A percentile compares a stretch with the other conserved stretches of the same genome.
These are phyloP conservation scores for Neopestalotiopsis sp. DNA, from an alignment of 2,329 filamentous ascomycete genomes.

Conservation along the genomic window DNA sequence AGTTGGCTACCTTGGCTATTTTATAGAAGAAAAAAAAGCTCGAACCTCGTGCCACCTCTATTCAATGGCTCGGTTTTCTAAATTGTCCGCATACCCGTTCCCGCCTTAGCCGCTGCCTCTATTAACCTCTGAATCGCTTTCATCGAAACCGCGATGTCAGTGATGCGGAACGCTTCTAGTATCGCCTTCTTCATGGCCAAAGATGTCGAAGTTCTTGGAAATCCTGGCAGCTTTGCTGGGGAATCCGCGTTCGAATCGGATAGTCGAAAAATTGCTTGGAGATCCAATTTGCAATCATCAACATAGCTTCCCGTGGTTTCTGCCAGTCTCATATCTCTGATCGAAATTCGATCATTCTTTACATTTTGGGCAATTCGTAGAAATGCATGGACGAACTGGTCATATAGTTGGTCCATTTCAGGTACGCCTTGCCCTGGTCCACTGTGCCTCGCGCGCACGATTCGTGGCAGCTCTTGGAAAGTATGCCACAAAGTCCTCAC, in stretches of 20 bases:
- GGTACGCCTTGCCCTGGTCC: not conserved
- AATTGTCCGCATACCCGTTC: not conserved
- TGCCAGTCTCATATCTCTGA: conserved; percentile 18
- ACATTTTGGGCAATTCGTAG: not conserved
- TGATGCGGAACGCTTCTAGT: conserved; percentile 7
- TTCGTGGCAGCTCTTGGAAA: not conserved
- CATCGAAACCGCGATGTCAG: conserved; percentile 13
- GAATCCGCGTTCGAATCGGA: conserved; percentile 12
- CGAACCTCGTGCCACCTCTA: not conserved
- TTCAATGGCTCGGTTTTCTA: not conserved
- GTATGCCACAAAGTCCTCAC: conserved; percentile 36
- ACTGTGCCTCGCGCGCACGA: not conserved
- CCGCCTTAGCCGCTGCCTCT: not conserved
- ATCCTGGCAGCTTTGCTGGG: not conserved
- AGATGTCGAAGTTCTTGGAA: not conserved
- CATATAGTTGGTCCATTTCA: not conserved
- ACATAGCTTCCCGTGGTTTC: conserved; percentile 15
- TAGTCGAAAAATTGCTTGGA: conserved; percentile 27
- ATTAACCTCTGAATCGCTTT: not conserved
- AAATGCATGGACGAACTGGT: conserved; percentile 4
- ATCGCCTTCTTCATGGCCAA: conserved; percentile 8
- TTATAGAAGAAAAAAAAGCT: not conserved
- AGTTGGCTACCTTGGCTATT: not conserved
- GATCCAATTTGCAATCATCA: conserved; percentile 31
- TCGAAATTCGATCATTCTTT: not conserved